A percentile compares a stretch with the other conserved stretches of the same genome.
Conservation (phyloP, 805 yeast genomes). For the Naumovozyma castellii region DNA sequence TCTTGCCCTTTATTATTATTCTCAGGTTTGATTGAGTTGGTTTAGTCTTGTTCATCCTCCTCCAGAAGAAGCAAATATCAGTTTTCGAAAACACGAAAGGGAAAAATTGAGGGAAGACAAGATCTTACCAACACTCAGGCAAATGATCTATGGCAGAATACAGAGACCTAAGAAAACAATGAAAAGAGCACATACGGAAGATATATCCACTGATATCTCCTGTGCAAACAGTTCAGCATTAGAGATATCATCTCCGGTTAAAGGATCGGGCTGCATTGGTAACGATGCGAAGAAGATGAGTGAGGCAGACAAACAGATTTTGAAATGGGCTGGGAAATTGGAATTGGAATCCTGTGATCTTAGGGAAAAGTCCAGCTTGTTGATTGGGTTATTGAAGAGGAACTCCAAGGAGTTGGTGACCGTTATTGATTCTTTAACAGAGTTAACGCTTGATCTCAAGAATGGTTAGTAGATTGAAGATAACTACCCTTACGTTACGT, state of each 20-base stretch:
- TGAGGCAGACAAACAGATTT: no score
- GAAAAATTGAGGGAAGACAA: neutral
- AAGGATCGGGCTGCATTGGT: neutral
- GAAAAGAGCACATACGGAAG: conserved; percentile 3
- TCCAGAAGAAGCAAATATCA: neutral
- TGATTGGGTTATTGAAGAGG: conserved; percentile 12
- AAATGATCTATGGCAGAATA: no score
- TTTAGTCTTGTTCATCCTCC: no score
- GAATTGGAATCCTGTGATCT: conserved; percentile 41
- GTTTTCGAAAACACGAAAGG: neutral
- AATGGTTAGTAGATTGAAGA: neutral
- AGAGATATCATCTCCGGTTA: conserved; percentile 1
- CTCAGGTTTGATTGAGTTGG: no score
- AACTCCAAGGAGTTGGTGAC: conserved; percentile 7
- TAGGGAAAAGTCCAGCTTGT: conserved; percentile 24
- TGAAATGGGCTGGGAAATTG: no score
- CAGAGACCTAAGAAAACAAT: neutral
- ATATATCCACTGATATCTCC: conserved; percentile 3
- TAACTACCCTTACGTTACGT: neutral
- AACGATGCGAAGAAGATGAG: neutral
- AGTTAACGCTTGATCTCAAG: neutral
- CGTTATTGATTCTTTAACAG: neutral
- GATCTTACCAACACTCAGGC: no score
- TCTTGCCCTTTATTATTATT: neutral
- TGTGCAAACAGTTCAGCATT: neutral